Evolutionary conservation across 1,284 basidiomycete genomes (phyloP).

Genomic region (Ceratobasidium sp.): DNA sequence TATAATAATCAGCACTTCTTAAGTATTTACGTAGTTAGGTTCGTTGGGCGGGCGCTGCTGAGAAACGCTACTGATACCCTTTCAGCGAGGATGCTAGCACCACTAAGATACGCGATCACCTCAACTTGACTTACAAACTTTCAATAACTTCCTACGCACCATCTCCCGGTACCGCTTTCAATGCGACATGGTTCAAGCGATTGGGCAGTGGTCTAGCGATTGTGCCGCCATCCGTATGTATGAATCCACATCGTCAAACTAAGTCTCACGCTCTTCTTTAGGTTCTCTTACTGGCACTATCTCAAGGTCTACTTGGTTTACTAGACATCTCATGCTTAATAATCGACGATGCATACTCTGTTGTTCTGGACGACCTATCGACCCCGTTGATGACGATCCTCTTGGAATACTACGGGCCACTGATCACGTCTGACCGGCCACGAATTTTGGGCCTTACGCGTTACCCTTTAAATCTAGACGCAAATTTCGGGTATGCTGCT

Average conservation of each 20-base stretch:
- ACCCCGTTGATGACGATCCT: slow-evolving; percentile 16
- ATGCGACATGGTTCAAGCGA: slow-evolving; percentile 26
- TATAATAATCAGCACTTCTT: background rate
- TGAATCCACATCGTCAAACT: background rate
- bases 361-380: slow-evolving; percentile 29
- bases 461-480: slow-evolving; percentile 24
- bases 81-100: slow-evolving; percentile 8
- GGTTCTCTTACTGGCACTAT: slow-evolving; percentile 24
- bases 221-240: slow-evolving; percentile 20
- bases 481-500: slow-evolving; percentile 35
- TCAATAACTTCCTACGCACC: background rate
- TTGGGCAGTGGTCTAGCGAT: slow-evolving; percentile 21
- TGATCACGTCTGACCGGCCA: background rate
- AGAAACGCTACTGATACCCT: background rate
- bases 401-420: slow-evolving; percentile 28
- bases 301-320: slow-evolving; percentile 20
- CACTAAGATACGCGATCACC: background rate
- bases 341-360: slow-evolving; percentile 33
- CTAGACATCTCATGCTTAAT: slow-evolving; percentile 10
- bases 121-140: background rate
- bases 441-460: slow-evolving; percentile 26
- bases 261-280: background rate
- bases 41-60: background rate
- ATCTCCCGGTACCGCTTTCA: background rate
- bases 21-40: slow-evolving; percentile 18